These are phyloP conservation scores for Podaxis carcinomalis DNA, from an alignment of 768 basidiomycete genomes.

Conservation along the genomic window DNA sequence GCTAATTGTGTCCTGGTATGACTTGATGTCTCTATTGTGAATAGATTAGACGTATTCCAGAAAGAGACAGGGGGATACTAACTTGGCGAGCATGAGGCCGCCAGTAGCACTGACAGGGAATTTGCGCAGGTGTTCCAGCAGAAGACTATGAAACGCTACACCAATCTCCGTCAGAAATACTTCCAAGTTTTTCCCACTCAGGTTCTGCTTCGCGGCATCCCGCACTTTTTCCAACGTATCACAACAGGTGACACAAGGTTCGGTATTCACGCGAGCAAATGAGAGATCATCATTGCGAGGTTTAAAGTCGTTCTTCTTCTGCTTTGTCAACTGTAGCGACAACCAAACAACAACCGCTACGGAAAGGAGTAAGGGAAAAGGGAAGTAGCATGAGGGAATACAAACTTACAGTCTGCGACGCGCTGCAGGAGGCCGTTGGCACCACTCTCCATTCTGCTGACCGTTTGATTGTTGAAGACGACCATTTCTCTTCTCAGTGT, in stretches of 20 bases:
- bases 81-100: conserved; percentile 98
- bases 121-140: conserved; percentile 92
- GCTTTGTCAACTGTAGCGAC: conserved; percentile 72
- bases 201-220: conserved; percentile 65
- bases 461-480: conserved; percentile 84
- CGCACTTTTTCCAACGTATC: conserved; percentile 80
- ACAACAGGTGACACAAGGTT: conserved; percentile 85
- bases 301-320: conserved; percentile 96
- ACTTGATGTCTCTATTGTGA: conserved; percentile 78
- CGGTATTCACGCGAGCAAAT: conserved; percentile 91
- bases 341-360: conserved; percentile 75
- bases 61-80: conserved; percentile 22
- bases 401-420: conserved; percentile 67
- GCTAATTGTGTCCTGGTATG: conserved; percentile 87
- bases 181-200: conserved; percentile 93
- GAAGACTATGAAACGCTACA: conserved; percentile 89
- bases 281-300: conserved; percentile 94
- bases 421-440: conserved; percentile 79
- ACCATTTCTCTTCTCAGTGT: conserved; percentile 90
- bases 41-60: background rate
- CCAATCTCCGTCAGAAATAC: conserved; percentile 92
- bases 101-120: conserved; percentile 97
- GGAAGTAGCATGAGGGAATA: background rate
- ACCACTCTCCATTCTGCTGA: conserved; percentile 80
- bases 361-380: conserved; percentile 1